phyloP scores from a whole-genome alignment of 2,329 filamentous ascomycete genomes.

The Cladophialophora chaetospira region DNA sequence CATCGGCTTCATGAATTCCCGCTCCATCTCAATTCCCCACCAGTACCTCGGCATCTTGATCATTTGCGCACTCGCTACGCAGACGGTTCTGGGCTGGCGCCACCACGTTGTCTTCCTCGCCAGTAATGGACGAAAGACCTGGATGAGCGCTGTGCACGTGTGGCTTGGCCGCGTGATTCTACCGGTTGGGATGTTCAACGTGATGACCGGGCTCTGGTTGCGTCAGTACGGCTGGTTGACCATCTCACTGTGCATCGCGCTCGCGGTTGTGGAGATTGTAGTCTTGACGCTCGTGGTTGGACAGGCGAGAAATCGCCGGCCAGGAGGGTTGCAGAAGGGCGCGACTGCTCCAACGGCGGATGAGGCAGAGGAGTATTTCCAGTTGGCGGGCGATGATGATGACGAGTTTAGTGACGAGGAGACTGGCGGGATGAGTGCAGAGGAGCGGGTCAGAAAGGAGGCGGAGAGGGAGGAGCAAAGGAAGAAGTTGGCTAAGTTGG shows the following conservation, averaged over 20 bases:
- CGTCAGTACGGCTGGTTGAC: conserved; percentile 33
- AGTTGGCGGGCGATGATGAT: conserved; percentile 32
- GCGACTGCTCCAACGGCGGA: conserved; percentile 21
- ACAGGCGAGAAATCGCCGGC: conserved; percentile 14
- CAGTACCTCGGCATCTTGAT: conserved; percentile 51
- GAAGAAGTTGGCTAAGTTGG: conserved; percentile 29
- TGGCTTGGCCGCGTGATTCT: conserved; percentile 36
- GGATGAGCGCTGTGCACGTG: conserved; percentile 34
- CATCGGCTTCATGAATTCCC: conserved; percentile 48
- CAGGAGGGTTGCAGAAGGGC: conserved; percentile 17
- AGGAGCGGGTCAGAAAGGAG: conserved; percentile 21
- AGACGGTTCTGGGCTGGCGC: conserved; percentile 43
- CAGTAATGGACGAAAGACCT: conserved; percentile 22
- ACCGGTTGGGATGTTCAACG: conserved; percentile 34
- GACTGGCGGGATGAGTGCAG: conserved; percentile 4
- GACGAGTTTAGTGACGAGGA: conserved; percentile 24
- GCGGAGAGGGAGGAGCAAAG: conserved; percentile 27
- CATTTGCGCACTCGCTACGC: conserved; percentile 38
- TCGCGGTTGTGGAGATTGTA: conserved; percentile 29
- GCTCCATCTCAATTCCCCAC: conserved; percentile 47
- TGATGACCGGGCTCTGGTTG: conserved; percentile 29
- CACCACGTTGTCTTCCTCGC: conserved; percentile 41
- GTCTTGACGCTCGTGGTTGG: conserved; percentile 25
- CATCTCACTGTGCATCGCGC: conserved; percentile 23
- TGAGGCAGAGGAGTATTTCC: conserved; percentile 35